These are phyloP conservation scores for Gastroboletus turbinatus DNA, from an alignment of 1,284 basidiomycete genomes.

Conservation along the genomic window DNA sequence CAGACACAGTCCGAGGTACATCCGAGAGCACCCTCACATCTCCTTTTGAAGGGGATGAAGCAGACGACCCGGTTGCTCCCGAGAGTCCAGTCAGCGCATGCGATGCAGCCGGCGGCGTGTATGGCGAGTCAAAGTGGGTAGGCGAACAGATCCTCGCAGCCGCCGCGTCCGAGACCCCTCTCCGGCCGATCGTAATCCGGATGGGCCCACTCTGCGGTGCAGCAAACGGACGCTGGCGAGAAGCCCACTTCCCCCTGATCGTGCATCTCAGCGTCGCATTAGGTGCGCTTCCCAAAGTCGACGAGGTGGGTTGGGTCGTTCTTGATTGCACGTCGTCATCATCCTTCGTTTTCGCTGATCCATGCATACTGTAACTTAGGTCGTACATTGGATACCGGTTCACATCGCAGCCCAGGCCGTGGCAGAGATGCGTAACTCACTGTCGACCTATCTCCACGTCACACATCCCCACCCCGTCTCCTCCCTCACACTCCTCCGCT, in stretches of 20 bases:
- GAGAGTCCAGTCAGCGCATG: conserved; percentile 20
- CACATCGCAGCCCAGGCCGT: conserved; percentile 16
- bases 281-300: conserved; percentile 16
- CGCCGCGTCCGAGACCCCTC: conserved; percentile 21
- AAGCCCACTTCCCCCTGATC: conserved; percentile 35
- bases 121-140: conserved; percentile 47
- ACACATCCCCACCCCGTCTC: conserved; percentile 17
- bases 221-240: conserved; percentile 25
- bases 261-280: conserved; percentile 20
- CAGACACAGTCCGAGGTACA: conserved; percentile 13
- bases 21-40: background rate
- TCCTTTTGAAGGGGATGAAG: background rate
- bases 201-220: conserved; percentile 41
- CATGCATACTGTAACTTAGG: background rate
- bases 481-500: conserved; percentile 12
- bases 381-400: conserved; percentile 24
- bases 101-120: conserved; percentile 36
- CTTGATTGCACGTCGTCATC: background rate
- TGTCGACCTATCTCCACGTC: conserved; percentile 6
- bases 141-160: conserved; percentile 38
- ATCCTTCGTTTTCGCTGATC: background rate
- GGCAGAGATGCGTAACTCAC: conserved; percentile 13
- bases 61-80: background rate
- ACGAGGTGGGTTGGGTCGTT: conserved; percentile 18
- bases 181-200: conserved; percentile 36